These are phyloP conservation scores for Rhodocollybia butyracea DNA, from an alignment of 768 basidiomycete genomes.

Conservation along the genomic window DNA sequence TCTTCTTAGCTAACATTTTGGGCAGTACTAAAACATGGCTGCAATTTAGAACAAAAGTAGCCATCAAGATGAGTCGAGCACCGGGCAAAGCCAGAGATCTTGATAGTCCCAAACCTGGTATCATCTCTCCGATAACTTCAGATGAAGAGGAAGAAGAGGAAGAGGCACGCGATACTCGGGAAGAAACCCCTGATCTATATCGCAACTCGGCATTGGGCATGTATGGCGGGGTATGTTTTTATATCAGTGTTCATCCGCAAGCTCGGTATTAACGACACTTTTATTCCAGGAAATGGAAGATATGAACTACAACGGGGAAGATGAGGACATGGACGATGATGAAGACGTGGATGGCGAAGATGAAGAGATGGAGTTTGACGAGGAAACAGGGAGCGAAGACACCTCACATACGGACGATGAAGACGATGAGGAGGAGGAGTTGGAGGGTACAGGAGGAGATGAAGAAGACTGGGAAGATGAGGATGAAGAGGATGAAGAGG, in stretches of 20 bases:
- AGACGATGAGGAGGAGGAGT: constrained; percentile 60
- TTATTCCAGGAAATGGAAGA: constrained; percentile 81
- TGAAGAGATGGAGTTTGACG: constrained; percentile 85
- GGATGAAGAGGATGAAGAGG: constrained; percentile 71
- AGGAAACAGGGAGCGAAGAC: constrained; percentile 78
- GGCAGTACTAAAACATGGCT: constrained; percentile 12
- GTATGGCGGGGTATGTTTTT: constrained; percentile 77
- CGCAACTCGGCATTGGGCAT: constrained; percentile 96
- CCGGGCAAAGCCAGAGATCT: constrained; percentile 63
- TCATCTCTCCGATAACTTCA: constrained; percentile 45
- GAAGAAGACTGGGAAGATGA: constrained; percentile 65
- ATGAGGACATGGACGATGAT: constrained; percentile 79
- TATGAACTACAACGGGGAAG: constrained; percentile 52
- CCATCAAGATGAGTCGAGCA: constrained; percentile 95
- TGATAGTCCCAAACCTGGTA: constrained; percentile 43
- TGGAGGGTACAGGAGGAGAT: constrained; percentile 53
- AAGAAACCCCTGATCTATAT: constrained; percentile 91
- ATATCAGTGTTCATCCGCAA: constrained; percentile 4
- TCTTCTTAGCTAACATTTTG: constrained; percentile 6
- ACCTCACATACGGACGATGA: constrained; percentile 76
- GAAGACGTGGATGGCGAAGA: constrained; percentile 82
- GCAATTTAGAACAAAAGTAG: constrained; percentile 75
- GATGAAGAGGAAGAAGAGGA: constrained; percentile 63
- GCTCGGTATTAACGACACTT: constrained; percentile 10
- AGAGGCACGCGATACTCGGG: constrained; percentile 51